phyloP scores from a whole-genome alignment of 2,329 filamentous ascomycete species.

The Ampelomyces quisqualis region DNA sequence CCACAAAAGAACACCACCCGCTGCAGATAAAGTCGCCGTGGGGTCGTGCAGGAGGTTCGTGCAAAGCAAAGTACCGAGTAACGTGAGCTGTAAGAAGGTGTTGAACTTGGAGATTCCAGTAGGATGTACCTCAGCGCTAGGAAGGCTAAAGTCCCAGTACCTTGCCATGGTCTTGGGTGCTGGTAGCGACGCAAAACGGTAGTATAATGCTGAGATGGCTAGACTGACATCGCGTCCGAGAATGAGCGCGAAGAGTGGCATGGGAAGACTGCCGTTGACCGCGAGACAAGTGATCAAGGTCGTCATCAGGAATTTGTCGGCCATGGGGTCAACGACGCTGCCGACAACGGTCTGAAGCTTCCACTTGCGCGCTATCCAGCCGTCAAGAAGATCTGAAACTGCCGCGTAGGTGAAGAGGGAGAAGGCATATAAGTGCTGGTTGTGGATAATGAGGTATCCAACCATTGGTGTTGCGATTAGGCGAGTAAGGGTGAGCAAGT shows the following conservation, averaged over 20 bases:
- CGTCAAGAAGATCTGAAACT: constrained; percentile 87
- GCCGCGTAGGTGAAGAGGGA: constrained; percentile 90
- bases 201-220: constrained; percentile 86
- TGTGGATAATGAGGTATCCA: constrained; percentile 84
- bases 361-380: constrained; percentile 87
- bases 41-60: constrained; percentile 69
- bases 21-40: constrained; percentile 54
- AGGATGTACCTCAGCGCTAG: constrained; percentile 79
- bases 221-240: constrained; percentile 84
- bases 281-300: constrained; percentile 83
- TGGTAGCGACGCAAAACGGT: constrained; percentile 90
- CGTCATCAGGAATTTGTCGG: constrained; percentile 95
- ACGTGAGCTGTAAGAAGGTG: constrained; percentile 83
- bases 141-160: constrained; percentile 97
- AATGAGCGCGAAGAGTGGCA: constrained; percentile 88
- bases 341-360: constrained; percentile 91
- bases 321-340: constrained; percentile 85
- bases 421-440: constrained; percentile 75
- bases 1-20: constrained; percentile 25
- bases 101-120: constrained; percentile 87
- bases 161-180: constrained; percentile 87
- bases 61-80: constrained; percentile 82
- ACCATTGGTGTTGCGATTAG: constrained; percentile 79
- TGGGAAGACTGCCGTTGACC: constrained; percentile 75
- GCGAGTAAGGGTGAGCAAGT: constrained; percentile 84